These are phyloP conservation scores for Plantago major DNA, from an alignment of 257 asterid species.

Conservation along the genomic window DNA sequence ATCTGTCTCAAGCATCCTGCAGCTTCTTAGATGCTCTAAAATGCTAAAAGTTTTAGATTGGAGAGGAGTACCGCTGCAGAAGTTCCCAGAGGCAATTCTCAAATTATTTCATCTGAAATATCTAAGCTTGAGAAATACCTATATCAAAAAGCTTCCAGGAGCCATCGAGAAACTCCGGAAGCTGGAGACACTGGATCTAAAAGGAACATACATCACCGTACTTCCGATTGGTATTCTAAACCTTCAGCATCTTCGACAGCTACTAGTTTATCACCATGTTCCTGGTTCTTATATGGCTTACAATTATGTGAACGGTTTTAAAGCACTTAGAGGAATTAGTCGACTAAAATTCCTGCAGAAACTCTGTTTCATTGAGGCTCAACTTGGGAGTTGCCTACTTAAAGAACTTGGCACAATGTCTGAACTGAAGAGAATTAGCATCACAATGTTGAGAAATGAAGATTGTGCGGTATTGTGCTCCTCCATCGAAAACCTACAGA, in stretches of 20 bases:
- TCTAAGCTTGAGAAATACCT: constrained; percentile 31
- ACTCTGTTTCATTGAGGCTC: constrained; percentile 25
- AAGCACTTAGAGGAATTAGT: constrained; percentile 31
- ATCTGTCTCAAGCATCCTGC: constrained; percentile 18
- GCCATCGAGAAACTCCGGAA: constrained; percentile 27
- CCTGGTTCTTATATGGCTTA: constrained; percentile 22
- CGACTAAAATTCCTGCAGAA: constrained; percentile 23
- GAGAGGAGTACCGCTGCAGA: constrained; percentile 23
- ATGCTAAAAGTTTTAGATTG: constrained; percentile 30
- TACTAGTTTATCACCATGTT: constrained; percentile 22
- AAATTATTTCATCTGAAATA: constrained; percentile 22
- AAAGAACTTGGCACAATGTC: constrained; percentile 22
- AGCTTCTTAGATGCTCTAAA: constrained; percentile 16
- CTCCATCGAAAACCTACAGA: constrained; percentile 25
- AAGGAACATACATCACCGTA: constrained; percentile 26
- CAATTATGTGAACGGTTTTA: constrained; percentile 27
- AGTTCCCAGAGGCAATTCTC: constrained; percentile 23
- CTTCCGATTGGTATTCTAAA: constrained; percentile 30
- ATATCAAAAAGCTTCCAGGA: constrained; percentile 20
- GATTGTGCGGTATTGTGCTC: constrained; percentile 26
- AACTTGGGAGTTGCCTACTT: constrained; percentile 17
- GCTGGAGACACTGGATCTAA: constrained; percentile 34
- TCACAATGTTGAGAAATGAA: constrained; percentile 29
- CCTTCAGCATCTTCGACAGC: constrained; percentile 30
- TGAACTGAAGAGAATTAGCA: constrained; percentile 24